Conservation (phyloP, 176 grass and related monocot species). For the Avena eriantha region DNA sequence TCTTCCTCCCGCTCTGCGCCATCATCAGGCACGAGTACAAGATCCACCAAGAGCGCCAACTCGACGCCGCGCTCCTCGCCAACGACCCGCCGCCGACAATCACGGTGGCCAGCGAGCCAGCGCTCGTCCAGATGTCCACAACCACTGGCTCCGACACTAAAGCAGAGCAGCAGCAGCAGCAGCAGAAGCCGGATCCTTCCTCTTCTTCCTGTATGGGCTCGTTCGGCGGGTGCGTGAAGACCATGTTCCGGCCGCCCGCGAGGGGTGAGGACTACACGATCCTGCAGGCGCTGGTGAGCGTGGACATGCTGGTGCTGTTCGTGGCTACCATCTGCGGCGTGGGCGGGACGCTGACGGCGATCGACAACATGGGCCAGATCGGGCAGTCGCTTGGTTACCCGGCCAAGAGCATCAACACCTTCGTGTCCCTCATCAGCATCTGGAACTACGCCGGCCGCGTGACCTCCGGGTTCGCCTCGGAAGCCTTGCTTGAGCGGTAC, state of each 20-base stretch:
- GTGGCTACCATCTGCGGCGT: conserved; percentile 50
- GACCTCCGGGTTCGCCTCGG: neutral
- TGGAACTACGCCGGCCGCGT: conserved; percentile 45
- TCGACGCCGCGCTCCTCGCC: neutral
- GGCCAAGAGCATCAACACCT: conserved; percentile 47
- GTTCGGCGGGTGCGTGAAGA: conserved; percentile 11
- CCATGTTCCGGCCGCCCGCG: conserved; percentile 46
- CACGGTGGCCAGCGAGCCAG: neutral
- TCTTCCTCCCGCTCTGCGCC: conserved; percentile 20
- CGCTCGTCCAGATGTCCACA: conserved; percentile 4
- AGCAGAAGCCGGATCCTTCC: neutral
- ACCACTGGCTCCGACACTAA: neutral
- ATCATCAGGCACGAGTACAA: conserved; percentile 33
- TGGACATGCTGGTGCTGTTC: conserved; percentile 82
- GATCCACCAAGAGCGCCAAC: neutral
- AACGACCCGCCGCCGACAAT: neutral
- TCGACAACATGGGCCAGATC: conserved; percentile 78
- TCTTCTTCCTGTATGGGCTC: neutral
- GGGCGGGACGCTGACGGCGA: conserved; percentile 62
- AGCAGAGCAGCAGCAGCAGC: neutral
- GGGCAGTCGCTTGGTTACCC: conserved; percentile 63
- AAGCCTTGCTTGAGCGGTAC: conserved; percentile 6
- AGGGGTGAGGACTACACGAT: conserved; percentile 84
- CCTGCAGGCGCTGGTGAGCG: conserved; percentile 69
- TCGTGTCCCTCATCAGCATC: conserved; percentile 38